phyloP scores from a whole-genome alignment of 805 yeast species.

The Diddensiella santjacobensis region DNA sequence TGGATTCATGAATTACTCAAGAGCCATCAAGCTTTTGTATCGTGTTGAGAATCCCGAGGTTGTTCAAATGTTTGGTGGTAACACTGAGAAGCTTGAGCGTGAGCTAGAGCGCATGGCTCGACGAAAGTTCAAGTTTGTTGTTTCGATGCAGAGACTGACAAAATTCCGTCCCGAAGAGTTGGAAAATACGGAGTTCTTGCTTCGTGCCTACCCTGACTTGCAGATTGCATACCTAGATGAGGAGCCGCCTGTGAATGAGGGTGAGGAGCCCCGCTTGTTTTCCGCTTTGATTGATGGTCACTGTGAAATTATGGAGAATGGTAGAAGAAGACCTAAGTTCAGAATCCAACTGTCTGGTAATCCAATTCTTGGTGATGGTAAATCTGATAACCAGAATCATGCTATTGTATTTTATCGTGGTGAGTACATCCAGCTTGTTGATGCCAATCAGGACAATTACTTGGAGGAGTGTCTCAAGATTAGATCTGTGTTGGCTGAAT shows the following conservation, averaged over 20 bases:
- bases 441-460: conserved; percentile 95
- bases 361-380: conserved; percentile 95
- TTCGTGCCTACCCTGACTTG: conserved; percentile 67
- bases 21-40: conserved; percentile 89
- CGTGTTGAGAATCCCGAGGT: conserved; percentile 94
- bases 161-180: conserved; percentile 61
- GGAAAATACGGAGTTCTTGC: conserved; percentile 61
- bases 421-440: conserved; percentile 90
- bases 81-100: conserved; percentile 92
- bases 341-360: conserved; percentile 82
- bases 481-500: conserved; percentile 81
- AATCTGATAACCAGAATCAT: conserved; percentile 92
- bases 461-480: conserved; percentile 91
- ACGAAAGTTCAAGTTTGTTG: conserved; percentile 73
- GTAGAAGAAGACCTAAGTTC: conserved; percentile 57
- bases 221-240: conserved; percentile 90
- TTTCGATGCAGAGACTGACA: conserved; percentile 84
- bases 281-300: conserved; percentile 68
- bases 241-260: conserved; percentile 56
- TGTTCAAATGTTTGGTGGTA: conserved; percentile 96
- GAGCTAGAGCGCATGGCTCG: conserved; percentile 83
- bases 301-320: conserved; percentile 52
- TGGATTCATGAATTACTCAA: conserved; percentile 97
- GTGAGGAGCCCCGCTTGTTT: conserved; percentile 47
- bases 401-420: conserved; percentile 85